phyloP scores from a whole-genome alignment of 371 early-diverging fungal species.

The Rhizopus stolonifer region DNA sequence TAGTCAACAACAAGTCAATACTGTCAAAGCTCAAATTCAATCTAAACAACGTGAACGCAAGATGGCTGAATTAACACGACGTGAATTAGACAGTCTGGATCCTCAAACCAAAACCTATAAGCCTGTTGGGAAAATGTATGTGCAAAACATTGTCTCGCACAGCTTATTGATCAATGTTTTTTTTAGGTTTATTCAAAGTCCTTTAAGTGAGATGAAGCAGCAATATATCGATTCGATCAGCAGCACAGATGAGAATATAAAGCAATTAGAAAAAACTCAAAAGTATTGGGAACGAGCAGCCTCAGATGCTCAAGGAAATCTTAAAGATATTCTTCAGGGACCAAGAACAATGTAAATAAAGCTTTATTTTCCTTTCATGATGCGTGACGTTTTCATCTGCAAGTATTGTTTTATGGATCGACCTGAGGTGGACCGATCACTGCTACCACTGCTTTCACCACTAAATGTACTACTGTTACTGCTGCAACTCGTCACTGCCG shows the following conservation, averaged over 20 bases:
- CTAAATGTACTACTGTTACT: slow-evolving; percentile 17
- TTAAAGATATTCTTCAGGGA: slow-evolving; percentile 64
- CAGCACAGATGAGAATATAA: slow-evolving; percentile 51
- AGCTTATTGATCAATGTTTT: background rate
- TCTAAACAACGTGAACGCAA: slow-evolving; percentile 70
- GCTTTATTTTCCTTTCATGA: slow-evolving; percentile 14
- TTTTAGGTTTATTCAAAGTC: slow-evolving; percentile 65
- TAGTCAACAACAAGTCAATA: slow-evolving; percentile 63
- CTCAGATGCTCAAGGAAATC: slow-evolving; percentile 66
- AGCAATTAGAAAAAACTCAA: slow-evolving; percentile 72
- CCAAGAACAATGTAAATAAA: slow-evolving; percentile 32
- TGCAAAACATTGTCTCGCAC: too few species aligned
- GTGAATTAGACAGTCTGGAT: slow-evolving; percentile 65
- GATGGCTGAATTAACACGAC: slow-evolving; percentile 70
- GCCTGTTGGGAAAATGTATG: slow-evolving; percentile 80
- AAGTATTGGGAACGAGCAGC: slow-evolving; percentile 72
- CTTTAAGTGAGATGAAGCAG: slow-evolving; percentile 52
- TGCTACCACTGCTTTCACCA: slow-evolving; percentile 9
- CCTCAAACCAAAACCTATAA: slow-evolving; percentile 63
- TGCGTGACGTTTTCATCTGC: slow-evolving; percentile 23
- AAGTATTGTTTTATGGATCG: slow-evolving; percentile 16
- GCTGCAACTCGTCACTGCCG: slow-evolving; percentile 8
- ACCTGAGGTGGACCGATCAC: background rate
- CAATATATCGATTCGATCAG: slow-evolving; percentile 52
- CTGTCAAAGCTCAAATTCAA: slow-evolving; percentile 70